phyloP scores from a whole-genome alignment of 1,139 yeast genomes.

The Suhomyces terraborum region DNA sequence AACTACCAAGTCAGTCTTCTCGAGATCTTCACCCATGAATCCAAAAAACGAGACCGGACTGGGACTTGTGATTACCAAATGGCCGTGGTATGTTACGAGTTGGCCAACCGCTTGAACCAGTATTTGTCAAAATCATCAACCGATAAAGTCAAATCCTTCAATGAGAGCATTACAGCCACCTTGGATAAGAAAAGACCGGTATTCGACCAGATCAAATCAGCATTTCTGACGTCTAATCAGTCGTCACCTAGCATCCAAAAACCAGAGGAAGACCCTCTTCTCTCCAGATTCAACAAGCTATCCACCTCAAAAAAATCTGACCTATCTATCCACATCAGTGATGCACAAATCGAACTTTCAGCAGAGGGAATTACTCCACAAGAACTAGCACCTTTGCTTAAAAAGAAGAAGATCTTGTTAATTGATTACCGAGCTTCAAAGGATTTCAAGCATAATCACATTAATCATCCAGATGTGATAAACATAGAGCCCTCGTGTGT shows the following conservation, averaged over 20 bases:
- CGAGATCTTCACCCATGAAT: constrained; percentile 39
- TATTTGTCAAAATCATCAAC: constrained; percentile 18
- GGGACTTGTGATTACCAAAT: constrained; percentile 45
- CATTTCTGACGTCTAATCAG: background rate
- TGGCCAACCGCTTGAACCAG: constrained; percentile 20
- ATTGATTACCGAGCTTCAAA: constrained; percentile 67
- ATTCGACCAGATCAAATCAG: constrained; percentile 7
- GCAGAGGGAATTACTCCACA: constrained; percentile 29
- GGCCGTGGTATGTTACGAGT: constrained; percentile 33
- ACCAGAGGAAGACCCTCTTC: constrained; percentile 16
- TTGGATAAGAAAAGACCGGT: constrained; percentile 22
- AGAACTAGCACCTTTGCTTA: constrained; percentile 24
- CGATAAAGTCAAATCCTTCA: constrained; percentile 24
- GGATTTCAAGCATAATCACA: constrained; percentile 61
- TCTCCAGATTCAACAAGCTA: constrained; percentile 19
- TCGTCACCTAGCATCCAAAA: background rate
- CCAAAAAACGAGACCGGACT: constrained; percentile 25
- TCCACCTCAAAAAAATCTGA: background rate
- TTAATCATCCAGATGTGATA: constrained; percentile 54
- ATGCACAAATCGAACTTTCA: background rate
- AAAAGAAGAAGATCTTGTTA: constrained; percentile 38
- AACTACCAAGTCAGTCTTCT: constrained; percentile 35
- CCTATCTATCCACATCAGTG: background rate
- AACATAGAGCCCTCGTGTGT: constrained; percentile 71
- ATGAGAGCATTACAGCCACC: constrained; percentile 25